phyloP scores from a whole-genome alignment of 805 yeast genomes.

The Nakazawaea pomicola region DNA sequence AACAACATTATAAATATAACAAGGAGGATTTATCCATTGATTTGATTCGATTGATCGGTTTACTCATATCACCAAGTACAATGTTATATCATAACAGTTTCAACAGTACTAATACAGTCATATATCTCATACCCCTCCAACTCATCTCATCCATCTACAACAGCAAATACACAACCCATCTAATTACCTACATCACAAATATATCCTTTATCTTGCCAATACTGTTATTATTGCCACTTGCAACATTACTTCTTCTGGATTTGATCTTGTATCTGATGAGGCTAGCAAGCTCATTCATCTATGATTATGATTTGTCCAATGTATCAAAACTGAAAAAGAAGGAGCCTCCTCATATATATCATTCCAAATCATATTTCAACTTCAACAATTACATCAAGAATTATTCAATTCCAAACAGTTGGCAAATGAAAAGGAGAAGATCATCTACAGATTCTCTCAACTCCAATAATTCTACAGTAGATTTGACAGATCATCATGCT shows the following conservation, averaged over 20 bases:
- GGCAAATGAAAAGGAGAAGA: background rate
- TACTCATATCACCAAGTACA: too few relatives aligned
- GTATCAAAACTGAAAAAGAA: background rate
- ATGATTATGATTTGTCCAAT: background rate
- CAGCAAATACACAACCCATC: too few relatives aligned
- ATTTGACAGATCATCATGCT: too few relatives aligned
- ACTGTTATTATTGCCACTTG: background rate
- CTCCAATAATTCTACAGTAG: slow-evolving; percentile 10
- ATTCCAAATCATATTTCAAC: slow-evolving; percentile 9
- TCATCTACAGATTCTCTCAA: slow-evolving; percentile 9
- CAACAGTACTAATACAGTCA: background rate
- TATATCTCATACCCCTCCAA: background rate
- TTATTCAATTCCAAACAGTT: background rate
- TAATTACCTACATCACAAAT: too few relatives aligned
- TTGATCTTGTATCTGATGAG: background rate
- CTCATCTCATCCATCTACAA: background rate
- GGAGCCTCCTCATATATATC: background rate
- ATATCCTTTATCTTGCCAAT: background rate
- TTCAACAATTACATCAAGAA: slow-evolving; percentile 9
- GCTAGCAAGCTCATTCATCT: too few relatives aligned
- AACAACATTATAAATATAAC: too few relatives aligned
- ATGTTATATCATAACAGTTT: too few relatives aligned
- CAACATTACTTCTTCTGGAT: background rate
- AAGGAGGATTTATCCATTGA: too few relatives aligned
- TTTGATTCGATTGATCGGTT: too few relatives aligned